Conservation (phyloP, 2,329 filamentous ascomycete species). For the Didymella arachidicola region DNA sequence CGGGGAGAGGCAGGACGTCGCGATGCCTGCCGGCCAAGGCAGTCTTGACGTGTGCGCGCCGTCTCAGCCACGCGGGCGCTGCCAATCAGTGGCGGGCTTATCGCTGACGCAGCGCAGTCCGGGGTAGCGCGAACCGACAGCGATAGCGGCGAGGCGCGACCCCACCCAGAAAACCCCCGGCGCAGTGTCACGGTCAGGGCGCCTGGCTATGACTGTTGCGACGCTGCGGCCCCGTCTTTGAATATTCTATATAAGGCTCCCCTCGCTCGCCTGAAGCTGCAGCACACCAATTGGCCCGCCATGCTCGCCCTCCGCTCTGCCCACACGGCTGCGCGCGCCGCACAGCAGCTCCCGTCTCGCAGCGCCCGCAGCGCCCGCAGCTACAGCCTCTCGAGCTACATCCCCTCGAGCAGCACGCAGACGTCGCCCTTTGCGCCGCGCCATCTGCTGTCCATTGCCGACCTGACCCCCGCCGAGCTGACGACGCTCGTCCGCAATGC, state of each 20-base stretch:
- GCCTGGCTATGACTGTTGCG: constrained; percentile 19
- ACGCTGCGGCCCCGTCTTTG: constrained; percentile 23
- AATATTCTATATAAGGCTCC: constrained; percentile 15
- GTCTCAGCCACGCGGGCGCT: constrained; percentile 2
- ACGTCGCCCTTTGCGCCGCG: constrained; percentile 72
- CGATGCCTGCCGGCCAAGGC: neutral
- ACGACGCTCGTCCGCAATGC: constrained; percentile 84
- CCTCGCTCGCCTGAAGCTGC: neutral
- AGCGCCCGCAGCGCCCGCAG: constrained; percentile 35
- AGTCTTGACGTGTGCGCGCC: constrained; percentile 11
- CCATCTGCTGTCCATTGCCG: constrained; percentile 90
- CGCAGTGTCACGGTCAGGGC: constrained; percentile 14
- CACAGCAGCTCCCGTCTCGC: constrained; percentile 3
- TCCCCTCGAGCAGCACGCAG: constrained; percentile 49
- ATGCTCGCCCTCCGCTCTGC: constrained; percentile 46
- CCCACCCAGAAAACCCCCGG: constrained; percentile 29
- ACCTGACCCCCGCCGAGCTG: constrained; percentile 82
- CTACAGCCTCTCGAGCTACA: constrained; percentile 35
- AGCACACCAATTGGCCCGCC: constrained; percentile 18
- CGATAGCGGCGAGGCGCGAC: neutral
- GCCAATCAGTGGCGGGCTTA: constrained; percentile 8
- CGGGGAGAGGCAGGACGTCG: neutral
- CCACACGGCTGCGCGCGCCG: constrained; percentile 38
- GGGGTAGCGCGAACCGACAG: neutral
- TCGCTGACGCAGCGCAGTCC: constrained; percentile 3